Evolutionary conservation across 2,329 filamentous ascomycete genomes (phyloP).

Genomic region (Fusarium dlaminii): DNA sequence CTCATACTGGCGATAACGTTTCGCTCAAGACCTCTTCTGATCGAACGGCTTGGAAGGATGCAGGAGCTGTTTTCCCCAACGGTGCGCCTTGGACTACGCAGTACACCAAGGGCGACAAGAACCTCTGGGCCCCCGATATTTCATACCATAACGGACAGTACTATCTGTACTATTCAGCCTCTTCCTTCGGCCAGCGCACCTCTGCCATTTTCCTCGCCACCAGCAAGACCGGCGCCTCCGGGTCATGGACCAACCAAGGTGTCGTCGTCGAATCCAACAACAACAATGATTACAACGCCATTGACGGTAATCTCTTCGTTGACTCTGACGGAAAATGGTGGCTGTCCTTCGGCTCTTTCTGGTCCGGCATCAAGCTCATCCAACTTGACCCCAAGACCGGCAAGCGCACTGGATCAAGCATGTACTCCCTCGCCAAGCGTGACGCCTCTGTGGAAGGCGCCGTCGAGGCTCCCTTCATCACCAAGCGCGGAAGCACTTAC

Average conservation of each 20-base stretch:
- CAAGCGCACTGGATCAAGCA: conserved; percentile 31
- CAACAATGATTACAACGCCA: conserved; percentile 43
- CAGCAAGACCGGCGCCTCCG: conserved; percentile 42
- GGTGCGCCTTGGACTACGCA: conserved; percentile 46
- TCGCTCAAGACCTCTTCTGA: conserved; percentile 47
- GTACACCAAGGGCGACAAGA: conserved; percentile 44
- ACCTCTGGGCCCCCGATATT: conserved; percentile 65
- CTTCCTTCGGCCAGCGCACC: conserved; percentile 40
- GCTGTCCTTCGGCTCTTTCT: conserved; percentile 47
- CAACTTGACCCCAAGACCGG: conserved; percentile 40
- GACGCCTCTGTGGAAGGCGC: conserved; percentile 30
- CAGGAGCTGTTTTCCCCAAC: conserved; percentile 44
- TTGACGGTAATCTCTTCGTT: conserved; percentile 44
- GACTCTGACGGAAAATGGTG: conserved; percentile 44
- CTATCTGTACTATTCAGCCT: conserved; percentile 48
- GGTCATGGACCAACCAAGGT: conserved; percentile 45
- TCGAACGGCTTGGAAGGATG: conserved; percentile 45
- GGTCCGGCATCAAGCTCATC: conserved; percentile 46
- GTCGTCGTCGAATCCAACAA: conserved; percentile 40
- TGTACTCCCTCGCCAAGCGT: conserved; percentile 41
- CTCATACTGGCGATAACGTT: conserved; percentile 42
- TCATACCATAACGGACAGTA: conserved; percentile 47
- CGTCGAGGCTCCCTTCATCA: conserved; percentile 45
- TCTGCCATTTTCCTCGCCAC: conserved; percentile 47
- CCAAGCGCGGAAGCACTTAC: conserved; percentile 43